Base-by-base conservation (phyloP, 805 yeast genomes). In the Clavispora vitiphila region DNA sequence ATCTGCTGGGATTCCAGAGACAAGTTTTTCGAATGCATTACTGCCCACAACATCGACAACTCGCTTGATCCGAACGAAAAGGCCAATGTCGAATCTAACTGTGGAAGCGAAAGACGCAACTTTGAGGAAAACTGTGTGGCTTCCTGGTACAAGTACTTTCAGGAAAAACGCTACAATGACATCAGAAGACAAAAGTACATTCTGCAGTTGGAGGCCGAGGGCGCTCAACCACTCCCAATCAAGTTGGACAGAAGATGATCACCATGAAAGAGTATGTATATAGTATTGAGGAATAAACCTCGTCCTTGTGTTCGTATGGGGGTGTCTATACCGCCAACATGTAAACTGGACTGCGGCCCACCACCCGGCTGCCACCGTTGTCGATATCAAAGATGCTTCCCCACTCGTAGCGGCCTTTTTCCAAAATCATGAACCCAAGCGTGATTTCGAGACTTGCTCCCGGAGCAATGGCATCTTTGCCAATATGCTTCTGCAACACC, bases 1-100 rank as follows among this genome's bases (percentile, higher is more conserved):
- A 68, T 71, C 45, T 91, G 99, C 67, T 93, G 98, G 98, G 91
- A 82, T 38, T 72, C 91, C 7, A 76, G 99, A 45, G 99, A 91
- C 56, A 53, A 54, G 31, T 89, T 76, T 58, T 87, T 87, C 54
- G 72, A 64, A 8, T 91, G 99, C 60, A 70, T 91, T 37, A 86
- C 84, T 50, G 69, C 65, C 37, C 74, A 83, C 54, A 65, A 76
- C 14, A 81, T 91, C 40, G 78, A 76, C 8, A 85, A 86, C 60
- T 85, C 95, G 15, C 64, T 81, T 40, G 86, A 80, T 46, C 73
- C 77, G 8, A 68, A 70, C 39, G 61, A 66, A 39, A 67, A 69
- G 34, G 56, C 58, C 5, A 62, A 63, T 23, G 78, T 87, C 32
- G 72, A 75, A 39, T 54, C 64, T 18, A 64, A 74, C 37, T 90